A percentile compares a stretch with the other conserved stretches of the same genome.
These are phyloP conservation scores for Annulohypoxylon stygium DNA, from an alignment of 495 filamentous ascomycete genomes.

Conservation along the genomic window DNA sequence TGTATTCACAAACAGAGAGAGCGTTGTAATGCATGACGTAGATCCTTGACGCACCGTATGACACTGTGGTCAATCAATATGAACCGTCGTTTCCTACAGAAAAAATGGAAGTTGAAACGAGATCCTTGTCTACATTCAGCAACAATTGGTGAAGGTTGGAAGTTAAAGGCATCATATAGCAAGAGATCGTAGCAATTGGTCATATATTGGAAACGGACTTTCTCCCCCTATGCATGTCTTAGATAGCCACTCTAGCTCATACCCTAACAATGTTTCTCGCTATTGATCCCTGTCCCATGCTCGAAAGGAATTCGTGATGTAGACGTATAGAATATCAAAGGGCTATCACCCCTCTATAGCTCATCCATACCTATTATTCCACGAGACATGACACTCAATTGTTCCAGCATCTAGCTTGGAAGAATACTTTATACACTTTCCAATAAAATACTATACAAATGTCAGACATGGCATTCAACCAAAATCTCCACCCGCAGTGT, in stretches of 20 bases:
- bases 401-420: not conserved
- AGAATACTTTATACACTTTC: not conserved
- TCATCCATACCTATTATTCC: no score
- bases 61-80: slow-evolving; percentile 19
- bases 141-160: not conserved
- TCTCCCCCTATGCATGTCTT: not conserved
- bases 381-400: not conserved
- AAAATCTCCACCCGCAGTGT: not conserved
- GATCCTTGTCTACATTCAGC: slow-evolving; percentile 10
- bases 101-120: not conserved
- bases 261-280: not conserved
- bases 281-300: no score
- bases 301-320: no score
- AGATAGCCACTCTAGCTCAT: not conserved
- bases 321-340: no score
- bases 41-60: slow-evolving; percentile 1
- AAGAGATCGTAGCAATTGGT: not conserved
- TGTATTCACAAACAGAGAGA: slow-evolving; percentile 18
- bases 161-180: not conserved
- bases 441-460: not conserved
- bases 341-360: no score
- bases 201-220: not conserved
- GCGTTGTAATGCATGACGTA: slow-evolving; percentile 30
- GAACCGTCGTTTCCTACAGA: slow-evolving; percentile 6
- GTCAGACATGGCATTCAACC: not conserved